A percentile compares a stretch with the other conserved stretches of the same genome.
Conservation (phyloP, 1,284 basidiomycete species). For the Neolentinus lepideus region DNA sequence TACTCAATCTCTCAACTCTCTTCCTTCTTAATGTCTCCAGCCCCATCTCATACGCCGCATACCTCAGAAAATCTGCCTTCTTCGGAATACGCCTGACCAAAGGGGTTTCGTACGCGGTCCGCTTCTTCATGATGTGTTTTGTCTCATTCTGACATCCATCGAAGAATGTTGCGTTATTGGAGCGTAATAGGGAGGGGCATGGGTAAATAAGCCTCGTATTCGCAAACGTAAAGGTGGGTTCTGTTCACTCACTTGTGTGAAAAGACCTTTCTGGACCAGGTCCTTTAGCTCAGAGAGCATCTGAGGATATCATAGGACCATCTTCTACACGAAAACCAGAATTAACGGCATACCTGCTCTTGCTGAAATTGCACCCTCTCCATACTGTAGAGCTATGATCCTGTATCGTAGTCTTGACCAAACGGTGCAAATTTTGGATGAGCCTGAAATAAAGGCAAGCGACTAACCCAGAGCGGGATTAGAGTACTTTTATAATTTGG, state of each 20-base stretch:
- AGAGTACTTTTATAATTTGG: not conserved
- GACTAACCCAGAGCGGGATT: not conserved
- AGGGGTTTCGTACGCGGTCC: slow-evolving; percentile 79
- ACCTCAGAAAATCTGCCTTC: slow-evolving; percentile 87
- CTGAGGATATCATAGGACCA: slow-evolving; percentile 27
- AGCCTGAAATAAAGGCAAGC: not conserved
- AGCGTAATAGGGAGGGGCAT: not conserved
- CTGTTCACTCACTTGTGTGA: slow-evolving; percentile 60
- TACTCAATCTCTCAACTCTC: slow-evolving; percentile 67
- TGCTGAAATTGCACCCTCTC: slow-evolving; percentile 93
- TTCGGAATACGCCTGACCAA: slow-evolving; percentile 79
- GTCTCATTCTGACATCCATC: slow-evolving; percentile 56
- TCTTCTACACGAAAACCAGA: not conserved
- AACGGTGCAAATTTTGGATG: not conserved
- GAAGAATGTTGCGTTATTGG: not conserved
- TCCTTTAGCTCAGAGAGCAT: slow-evolving; percentile 97
- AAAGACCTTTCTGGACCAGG: slow-evolving; percentile 81
- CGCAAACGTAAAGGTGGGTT: not conserved
- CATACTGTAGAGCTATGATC: slow-evolving; percentile 39
- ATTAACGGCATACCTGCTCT: slow-evolving; percentile 56
- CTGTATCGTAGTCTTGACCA: not conserved
- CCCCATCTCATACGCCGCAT: slow-evolving; percentile 89
- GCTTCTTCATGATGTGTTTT: slow-evolving; percentile 80
- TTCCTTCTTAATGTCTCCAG: slow-evolving; percentile 79
- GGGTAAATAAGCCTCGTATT: not conserved